Base-by-base conservation (phyloP, 2,329 filamentous ascomycete species). In the Lasiodiplodia hormozganensis region DNA sequence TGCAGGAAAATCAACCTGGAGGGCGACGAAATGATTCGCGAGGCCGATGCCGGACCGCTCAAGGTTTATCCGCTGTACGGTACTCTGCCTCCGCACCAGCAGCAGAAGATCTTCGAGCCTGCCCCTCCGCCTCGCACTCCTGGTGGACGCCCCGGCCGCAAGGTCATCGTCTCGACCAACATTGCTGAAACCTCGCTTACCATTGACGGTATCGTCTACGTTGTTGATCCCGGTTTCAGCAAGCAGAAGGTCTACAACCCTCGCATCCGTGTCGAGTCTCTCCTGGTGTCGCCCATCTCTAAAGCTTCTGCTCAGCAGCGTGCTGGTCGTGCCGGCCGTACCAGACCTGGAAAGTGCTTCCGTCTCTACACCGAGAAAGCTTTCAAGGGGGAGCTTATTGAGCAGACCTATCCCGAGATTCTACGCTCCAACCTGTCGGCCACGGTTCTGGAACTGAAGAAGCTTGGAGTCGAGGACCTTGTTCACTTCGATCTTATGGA, bases 171-270 rank as follows among this genome's bases (percentile, higher is more conserved):
- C 36, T 93, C 94, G 11, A 99, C 96, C 72, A 99, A 99, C 81
- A 99, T 99, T 80, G 96, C 96, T 54, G 96, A 99, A 84, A 99
- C 96, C 0, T 95, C 91, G 76, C 88, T 99, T 81, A 99, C 96
- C 57, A 99, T 99, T 70, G 96, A 99, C 77, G 96, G 96, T 78
- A 99, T 99, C 71, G 96, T 99, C 43, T 99, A 97, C 76, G 96
- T 99, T 40, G 95, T 99, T n/a, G 96, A 99, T 76, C 95, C 96
- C 2, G 96, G 96, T 43, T 99, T 99, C 84, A 97, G 94, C 83
- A 99, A 99, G 84, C 96, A 99, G 77, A 99, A 98, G 82, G 96
- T 98, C 71, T 99, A 98, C 85, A 98, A 99, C 80, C 95, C 96
- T 25, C 90, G 96, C 70, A 96, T 97, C 74, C 90, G 96, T 80